These are phyloP conservation scores for Cutaneotrichosporon curvatum DNA, from an alignment of 1,284 basidiomycete genomes.

Conservation along the genomic window DNA sequence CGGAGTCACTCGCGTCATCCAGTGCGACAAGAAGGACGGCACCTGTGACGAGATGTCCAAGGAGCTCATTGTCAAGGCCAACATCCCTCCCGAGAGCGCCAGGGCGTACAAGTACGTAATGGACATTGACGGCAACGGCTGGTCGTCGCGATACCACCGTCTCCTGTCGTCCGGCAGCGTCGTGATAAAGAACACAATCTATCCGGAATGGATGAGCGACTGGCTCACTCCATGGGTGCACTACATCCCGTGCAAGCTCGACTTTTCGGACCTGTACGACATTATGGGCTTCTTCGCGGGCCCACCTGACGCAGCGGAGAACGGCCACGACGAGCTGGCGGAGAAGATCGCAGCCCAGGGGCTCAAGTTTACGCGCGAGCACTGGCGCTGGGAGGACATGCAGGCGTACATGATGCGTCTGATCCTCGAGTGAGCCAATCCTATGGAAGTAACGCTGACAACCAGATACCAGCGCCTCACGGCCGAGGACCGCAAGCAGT, in stretches of 20 bases:
- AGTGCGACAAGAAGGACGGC: slow-evolving; percentile 42
- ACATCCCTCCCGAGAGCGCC: slow-evolving; percentile 31
- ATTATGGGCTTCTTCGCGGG: slow-evolving; percentile 51
- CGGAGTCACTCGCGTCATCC: slow-evolving; percentile 35
- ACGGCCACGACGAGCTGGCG: slow-evolving; percentile 47
- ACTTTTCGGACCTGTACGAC: slow-evolving; percentile 50
- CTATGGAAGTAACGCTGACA: no score
- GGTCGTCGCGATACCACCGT: slow-evolving; percentile 44
- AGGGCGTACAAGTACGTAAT: slow-evolving; percentile 16
- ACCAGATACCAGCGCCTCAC: no score
- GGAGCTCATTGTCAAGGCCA: slow-evolving; percentile 31
- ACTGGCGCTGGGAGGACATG: slow-evolving; percentile 51
- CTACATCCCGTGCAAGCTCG: slow-evolving; percentile 47
- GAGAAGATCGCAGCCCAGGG: slow-evolving; percentile 46
- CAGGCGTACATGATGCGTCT: slow-evolving; percentile 11
- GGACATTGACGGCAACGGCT: slow-evolving; percentile 39
- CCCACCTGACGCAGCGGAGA: slow-evolving; percentile 29
- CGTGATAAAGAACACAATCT: slow-evolving; percentile 48
- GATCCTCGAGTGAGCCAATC: slow-evolving; percentile 1
- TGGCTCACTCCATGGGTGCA: slow-evolving; percentile 49
- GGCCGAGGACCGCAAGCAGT: no score
- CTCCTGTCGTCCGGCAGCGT: slow-evolving; percentile 44
- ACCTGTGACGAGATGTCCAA: slow-evolving; percentile 40
- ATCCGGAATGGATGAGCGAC: slow-evolving; percentile 48
- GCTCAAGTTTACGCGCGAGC: slow-evolving; percentile 43